Evolutionary conservation across 2,329 filamentous ascomycete species (phyloP).

Genomic region (Aspergillus eucalypticola): DNA sequence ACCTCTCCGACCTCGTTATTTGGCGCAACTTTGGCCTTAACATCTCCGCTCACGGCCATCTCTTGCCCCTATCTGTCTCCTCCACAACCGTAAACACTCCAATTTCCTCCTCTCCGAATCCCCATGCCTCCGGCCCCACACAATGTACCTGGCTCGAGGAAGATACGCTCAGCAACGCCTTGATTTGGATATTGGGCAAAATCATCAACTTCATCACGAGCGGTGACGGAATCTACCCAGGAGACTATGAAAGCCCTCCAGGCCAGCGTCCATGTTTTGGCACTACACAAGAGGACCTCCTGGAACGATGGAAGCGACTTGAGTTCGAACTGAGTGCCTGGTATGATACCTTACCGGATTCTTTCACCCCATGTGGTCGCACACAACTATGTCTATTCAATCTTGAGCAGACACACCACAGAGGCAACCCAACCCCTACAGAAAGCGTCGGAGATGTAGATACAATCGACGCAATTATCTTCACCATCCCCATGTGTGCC

Average conservation of each 20-base stretch:
- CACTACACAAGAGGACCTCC: slow-evolving; percentile 16
- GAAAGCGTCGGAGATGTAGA: too few species aligned
- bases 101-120: too few species aligned
- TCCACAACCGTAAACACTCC: too few species aligned
- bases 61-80: neutral
- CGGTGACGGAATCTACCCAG: slow-evolving; percentile 14
- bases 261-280: slow-evolving; percentile 13
- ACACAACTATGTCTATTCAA: slow-evolving; percentile 30
- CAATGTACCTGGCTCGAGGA: slow-evolving; percentile 7
- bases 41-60: neutral
- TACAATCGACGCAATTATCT: neutral
- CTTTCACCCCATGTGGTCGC: slow-evolving; percentile 53
- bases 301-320: slow-evolving; percentile 51
- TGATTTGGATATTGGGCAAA: slow-evolving; percentile 22
- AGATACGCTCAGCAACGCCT: slow-evolving; percentile 17
- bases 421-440: neutral
- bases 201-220: slow-evolving; percentile 20
- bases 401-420: neutral
- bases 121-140: too few species aligned
- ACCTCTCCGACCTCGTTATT: slow-evolving; percentile 16
- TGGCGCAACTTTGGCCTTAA: slow-evolving; percentile 21
- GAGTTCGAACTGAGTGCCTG: slow-evolving; percentile 55
- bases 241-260: slow-evolving; percentile 12
- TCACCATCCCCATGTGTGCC: slow-evolving; percentile 55
- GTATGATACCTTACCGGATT: slow-evolving; percentile 54